Evolutionary conservation across 169 alveolate genomes (phyloP).

Genomic region (Plasmodium inui): DNA sequence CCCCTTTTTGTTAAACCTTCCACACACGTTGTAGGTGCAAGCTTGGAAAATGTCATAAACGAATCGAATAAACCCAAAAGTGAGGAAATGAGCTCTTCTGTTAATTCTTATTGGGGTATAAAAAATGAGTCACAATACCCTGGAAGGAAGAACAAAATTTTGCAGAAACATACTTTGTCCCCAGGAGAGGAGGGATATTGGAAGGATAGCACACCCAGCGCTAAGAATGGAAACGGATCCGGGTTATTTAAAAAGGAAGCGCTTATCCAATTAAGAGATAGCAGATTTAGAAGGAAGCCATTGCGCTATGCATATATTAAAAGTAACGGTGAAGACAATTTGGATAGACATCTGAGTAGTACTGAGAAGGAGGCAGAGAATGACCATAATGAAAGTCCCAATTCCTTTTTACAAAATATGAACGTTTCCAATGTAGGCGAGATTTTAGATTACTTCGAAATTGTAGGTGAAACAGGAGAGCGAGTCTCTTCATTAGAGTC

Average conservation of each 20-base stretch:
- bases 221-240: background rate
- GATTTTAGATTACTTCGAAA: slow-evolving; percentile 11
- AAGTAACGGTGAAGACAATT: background rate
- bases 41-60: slow-evolving; percentile 12
- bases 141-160: background rate
- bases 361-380: background rate
- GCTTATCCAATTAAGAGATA: background rate
- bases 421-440: background rate
- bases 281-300: background rate
- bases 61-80: slow-evolving; percentile 7
- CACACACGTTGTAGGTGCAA: background rate
- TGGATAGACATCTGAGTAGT: background rate
- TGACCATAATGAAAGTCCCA: background rate
- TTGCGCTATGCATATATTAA: background rate
- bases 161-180: background rate
- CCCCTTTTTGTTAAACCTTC: background rate
- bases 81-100: background rate
- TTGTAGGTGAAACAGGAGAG: background rate
- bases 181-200: background rate
- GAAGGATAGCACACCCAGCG: background rate
- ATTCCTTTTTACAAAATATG: background rate
- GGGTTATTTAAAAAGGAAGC: background rate
- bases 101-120: background rate
- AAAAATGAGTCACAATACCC: background rate
- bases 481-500: slow-evolving; percentile 4